Evolutionary conservation across 1,284 basidiomycete genomes (phyloP), one percentile per base, ranked within the genome.

Genomic region (Lignosus rhinocerotis): DNA sequence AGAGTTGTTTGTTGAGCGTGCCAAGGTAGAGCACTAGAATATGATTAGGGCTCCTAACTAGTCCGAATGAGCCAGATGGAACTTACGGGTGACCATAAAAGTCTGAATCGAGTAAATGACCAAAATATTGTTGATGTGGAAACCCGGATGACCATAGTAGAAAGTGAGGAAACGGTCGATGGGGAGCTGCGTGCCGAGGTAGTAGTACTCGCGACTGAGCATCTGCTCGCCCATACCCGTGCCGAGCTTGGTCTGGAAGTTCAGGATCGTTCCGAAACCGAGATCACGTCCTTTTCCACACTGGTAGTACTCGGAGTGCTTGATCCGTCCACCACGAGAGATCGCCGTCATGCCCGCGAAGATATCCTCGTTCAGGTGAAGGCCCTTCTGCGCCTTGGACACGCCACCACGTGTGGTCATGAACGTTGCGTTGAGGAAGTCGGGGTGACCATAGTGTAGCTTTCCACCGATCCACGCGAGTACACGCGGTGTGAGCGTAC

Each of bases 201-300:
- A 99, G 77, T 99, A 99, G 79, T 99, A 99, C 78, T 99, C 97
- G 71, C 97, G 88, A 76, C 95, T 98, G 67, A 99, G 87, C 94
- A 98, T 96, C 73, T 99, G 97, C 76, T 99, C 97, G 69, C 96
- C 97, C 97, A 99, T 99, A 80, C 97, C 97, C 53, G 94, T 98
- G 39, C 97, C 97, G 66, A 99, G 96, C 85, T 99, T 99, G 60
- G 97, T 99, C 80, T 98, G 96, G 87, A 99, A 99, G 76, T 99
- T 99, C 68, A 99, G 80, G 73, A 99, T 99, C 44, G 97, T 99
- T 57, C 97, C 97, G 74, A 99, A 99, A 63, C 97, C 97, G 64
- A 99, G 90, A 82, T 99, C 97, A 82, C 97, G 93, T 65, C 97
- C 97, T 80, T 99, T 99, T 69, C 96, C 96, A 71, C 96, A 98